Conservation (phyloP, 176 grass and related monocot genomes). For the Oryza australiensis region DNA sequence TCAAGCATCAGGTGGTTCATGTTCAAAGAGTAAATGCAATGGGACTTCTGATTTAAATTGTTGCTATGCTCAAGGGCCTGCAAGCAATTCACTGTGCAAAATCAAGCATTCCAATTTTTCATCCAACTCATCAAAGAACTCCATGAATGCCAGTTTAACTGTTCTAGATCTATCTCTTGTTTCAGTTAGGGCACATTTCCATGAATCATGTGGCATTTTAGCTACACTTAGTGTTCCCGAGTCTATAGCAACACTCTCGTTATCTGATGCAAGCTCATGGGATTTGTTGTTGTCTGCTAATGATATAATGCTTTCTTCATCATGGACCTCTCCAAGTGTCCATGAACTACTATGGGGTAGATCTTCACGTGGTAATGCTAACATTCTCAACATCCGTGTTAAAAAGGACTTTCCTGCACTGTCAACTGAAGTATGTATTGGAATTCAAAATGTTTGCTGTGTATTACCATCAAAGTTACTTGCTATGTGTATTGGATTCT, state of each 20-base stretch:
- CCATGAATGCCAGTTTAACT: slow-evolving; percentile 37
- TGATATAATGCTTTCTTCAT: slow-evolving; percentile 65
- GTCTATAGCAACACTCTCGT: slow-evolving; percentile 57
- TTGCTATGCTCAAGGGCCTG: slow-evolving; percentile 6
- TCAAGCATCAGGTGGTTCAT: slow-evolving; percentile 33
- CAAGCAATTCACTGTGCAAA: slow-evolving; percentile 23
- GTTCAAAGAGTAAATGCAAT: slow-evolving; percentile 35
- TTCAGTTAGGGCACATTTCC: slow-evolving; percentile 66
- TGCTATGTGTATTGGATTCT: slow-evolving; percentile 81
- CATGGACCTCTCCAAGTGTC: slow-evolving; percentile 54
- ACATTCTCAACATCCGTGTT: slow-evolving; percentile 61
- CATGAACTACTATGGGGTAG: slow-evolving; percentile 66
- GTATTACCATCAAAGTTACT: slow-evolving; percentile 77
- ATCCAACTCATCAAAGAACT: slow-evolving; percentile 19
- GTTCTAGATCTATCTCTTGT: slow-evolving; percentile 59
- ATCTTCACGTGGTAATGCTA: slow-evolving; percentile 55
- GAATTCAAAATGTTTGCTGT: slow-evolving; percentile 83
- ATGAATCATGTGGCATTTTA: slow-evolving; percentile 77
- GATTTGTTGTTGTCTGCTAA: slow-evolving; percentile 68
- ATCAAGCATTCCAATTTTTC: slow-evolving; percentile 23
- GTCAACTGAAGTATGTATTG: slow-evolving; percentile 65
- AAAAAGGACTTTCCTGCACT: slow-evolving; percentile 56
- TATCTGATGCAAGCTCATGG: slow-evolving; percentile 51
- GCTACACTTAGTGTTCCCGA: slow-evolving; percentile 58
- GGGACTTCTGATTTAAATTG: slow-evolving; percentile 37